These are phyloP conservation scores for Candida pseudofarinosa DNA, from an alignment of 805 yeast species.

Conservation along the genomic window DNA sequence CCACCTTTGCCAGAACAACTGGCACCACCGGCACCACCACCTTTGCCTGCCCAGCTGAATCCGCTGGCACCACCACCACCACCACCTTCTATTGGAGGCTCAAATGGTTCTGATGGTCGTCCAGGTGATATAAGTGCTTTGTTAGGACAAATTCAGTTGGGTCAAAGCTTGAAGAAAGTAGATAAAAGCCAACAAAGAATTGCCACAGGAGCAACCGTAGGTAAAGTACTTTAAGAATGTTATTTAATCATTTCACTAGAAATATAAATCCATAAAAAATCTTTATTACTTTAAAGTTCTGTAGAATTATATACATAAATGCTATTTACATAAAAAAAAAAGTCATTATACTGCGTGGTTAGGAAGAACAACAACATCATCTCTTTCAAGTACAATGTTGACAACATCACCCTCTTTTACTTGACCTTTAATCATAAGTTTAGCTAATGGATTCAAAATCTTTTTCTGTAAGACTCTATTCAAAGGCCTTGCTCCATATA, in stretches of 20 bases:
- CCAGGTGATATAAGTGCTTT: slow-evolving; percentile 39
- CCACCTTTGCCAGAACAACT: slow-evolving; percentile 13
- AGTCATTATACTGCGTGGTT: slow-evolving; percentile 23
- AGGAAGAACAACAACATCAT: slow-evolving; percentile 24
- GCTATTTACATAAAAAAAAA: slow-evolving; percentile 2
- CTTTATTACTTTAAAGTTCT: neutral
- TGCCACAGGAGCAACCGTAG: slow-evolving; percentile 44
- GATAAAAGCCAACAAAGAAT: slow-evolving; percentile 44
- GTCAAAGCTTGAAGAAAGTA: slow-evolving; percentile 49
- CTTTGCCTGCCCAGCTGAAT: slow-evolving; percentile 4
- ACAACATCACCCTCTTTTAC: slow-evolving; percentile 42
- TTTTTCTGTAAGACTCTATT: slow-evolving; percentile 83
- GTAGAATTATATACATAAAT: neutral
- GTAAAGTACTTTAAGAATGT: slow-evolving; percentile 36
- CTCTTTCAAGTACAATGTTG: slow-evolving; percentile 21
- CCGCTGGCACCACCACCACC: slow-evolving; percentile 18
- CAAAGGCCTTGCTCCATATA: slow-evolving; percentile 95
- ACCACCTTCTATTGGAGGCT: slow-evolving; percentile 14
- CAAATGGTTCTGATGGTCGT: slow-evolving; percentile 25
- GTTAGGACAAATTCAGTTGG: slow-evolving; percentile 55
- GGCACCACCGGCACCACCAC: slow-evolving; percentile 15
- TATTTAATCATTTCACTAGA: neutral
- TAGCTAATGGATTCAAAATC: slow-evolving; percentile 86
- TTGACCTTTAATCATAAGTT: slow-evolving; percentile 73
- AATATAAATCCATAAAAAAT: neutral